Base-by-base conservation (phyloP, 371 early-diverging fungal genomes). In the Mucor indicus region DNA sequence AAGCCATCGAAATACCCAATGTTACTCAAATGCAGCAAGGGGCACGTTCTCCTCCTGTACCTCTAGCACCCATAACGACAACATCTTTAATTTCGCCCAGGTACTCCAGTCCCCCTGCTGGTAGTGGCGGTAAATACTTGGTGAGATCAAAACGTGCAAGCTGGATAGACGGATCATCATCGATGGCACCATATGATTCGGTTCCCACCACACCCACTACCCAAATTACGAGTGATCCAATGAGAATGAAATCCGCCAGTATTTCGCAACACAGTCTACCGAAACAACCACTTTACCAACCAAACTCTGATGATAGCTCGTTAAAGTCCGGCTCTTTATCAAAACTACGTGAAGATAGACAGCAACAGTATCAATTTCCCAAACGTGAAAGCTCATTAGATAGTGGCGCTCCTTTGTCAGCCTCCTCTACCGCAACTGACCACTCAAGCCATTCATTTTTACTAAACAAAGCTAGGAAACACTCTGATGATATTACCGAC, bases 121-220 rank as follows among this genome's bases (percentile, higher is more conserved):
- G 67, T 9, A 67, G 63, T 57, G 67, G 64, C 20, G 67, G 60
- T 1, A 67, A 63, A 44, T 67, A 63, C 39, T 60, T 63, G 60
- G 53, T 67, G 9, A 38, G 63, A 41, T 62, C 67, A 4, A 67
- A 72, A n/a, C 49, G 67, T 33, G 66, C 61, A 6, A 67, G 63
- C 20, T 72, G 62, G 63, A 62, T 72, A 15, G 72, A 72, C 51
- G 58, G 61, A 0, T 60, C 54, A 20, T 57, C 71, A 19, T 60
- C 62, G 2, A 55, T 55, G 31, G 33, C 45, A 38, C 35, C 50
- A 17, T 42, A 53, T 15, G 55, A 50, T 12, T 53, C 62, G 3
- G 39, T 38, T 11, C 58, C 64, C 9, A 51, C 55, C 13, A 62
- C 66, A 20, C 59, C 59, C 6, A 7, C 29, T 0, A 39, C 38